Evolutionary conservation across 441 rosid species (phyloP), one percentile per base, ranked within the genome.

Genomic region (Bruguiera hainesii): DNA sequence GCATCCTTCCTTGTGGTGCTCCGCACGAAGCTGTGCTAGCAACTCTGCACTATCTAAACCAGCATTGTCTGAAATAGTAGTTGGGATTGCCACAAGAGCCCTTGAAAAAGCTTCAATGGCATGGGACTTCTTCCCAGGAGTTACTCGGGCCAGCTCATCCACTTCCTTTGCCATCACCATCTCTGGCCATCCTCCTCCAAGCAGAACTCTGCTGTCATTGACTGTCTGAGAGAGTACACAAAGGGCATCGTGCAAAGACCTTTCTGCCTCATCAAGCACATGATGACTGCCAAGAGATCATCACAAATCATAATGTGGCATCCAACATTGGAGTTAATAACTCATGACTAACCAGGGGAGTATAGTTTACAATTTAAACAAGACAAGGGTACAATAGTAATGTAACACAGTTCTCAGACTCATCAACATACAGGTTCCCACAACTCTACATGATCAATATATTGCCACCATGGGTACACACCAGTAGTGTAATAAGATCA

Each of bases 101-200:
- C 82, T 81, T 15, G 98, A 90, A 71, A 95, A 95, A 49, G 97
- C 98, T 78, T 95, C 98, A 48, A 95, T 85, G 15, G 99, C 99
- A 80, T 84, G 97, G 3, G 99, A 92, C 71, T 81, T 95, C 81
- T 95, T 95, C 78, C 99, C 99, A 35, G 98, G 91, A 50, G 99
- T 92, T 73, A 74, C 83, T 4, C 89, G 82, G 48, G 99, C 99
- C 61, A 95, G 85, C 81, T 92, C 93, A 77, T 95, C 93, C 7
- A 92, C 97, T 60, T 84, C 98, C 84, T 89, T 92, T 3, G 97
- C 95, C 99, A 95, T 95, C 63, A 90, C 79, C 99, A 95, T 92
- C 89, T 95, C 99, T 61, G 99, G 98, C 97, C 98, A 95, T 75
- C 99, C 99, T 65, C 99, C 99, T 69, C 99, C 99, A 33, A 92